Conservation (phyloP, 164 flowering plant species). For the Chimonanthus salicifolius region DNA sequence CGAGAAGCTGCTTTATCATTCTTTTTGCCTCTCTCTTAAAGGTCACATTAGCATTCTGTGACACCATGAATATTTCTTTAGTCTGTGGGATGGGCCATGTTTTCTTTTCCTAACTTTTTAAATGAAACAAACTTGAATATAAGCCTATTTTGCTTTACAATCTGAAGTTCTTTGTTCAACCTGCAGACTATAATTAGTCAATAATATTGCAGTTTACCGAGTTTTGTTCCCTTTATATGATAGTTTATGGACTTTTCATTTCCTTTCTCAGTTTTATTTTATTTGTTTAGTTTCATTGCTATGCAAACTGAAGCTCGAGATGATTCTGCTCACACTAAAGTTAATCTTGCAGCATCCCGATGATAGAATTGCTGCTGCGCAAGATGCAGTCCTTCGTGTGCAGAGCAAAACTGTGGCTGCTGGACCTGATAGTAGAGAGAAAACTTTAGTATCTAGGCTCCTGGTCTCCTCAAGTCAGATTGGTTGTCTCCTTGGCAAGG, state of each 20-base stretch:
- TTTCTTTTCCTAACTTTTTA: background rate
- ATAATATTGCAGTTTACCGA: too few species aligned
- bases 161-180: too few species aligned
- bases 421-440: constrained; percentile 58
- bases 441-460: constrained; percentile 42
- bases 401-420: constrained; percentile 63
- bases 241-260: background rate
- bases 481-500: constrained; percentile 89
- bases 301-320: background rate
- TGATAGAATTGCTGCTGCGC: constrained; percentile 74
- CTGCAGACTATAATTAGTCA: too few species aligned
- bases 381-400: constrained; percentile 90
- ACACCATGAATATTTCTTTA: background rate
- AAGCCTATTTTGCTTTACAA: too few species aligned
- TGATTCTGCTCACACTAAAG: background rate
- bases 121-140: too few species aligned
- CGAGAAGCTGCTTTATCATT: background rate
- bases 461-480: constrained; percentile 79
- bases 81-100: background rate
- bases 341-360: constrained; percentile 73
- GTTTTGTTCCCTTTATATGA: background rate
- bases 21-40: background rate
- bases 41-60: background rate
- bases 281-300: background rate
- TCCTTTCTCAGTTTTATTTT: background rate